Conservation (phyloP, 345 rosid species). For the Salix suchowensis region DNA sequence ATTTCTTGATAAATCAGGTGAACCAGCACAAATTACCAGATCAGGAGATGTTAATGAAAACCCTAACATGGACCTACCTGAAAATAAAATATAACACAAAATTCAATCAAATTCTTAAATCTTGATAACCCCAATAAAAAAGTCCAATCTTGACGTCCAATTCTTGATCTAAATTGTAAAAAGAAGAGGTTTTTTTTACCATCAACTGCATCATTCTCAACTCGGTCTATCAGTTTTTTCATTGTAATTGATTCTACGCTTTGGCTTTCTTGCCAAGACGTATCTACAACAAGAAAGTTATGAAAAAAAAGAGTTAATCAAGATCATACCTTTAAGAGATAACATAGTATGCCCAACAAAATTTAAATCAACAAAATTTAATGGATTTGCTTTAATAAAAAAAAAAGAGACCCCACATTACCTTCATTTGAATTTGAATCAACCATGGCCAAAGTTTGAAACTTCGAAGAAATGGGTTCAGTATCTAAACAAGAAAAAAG, state of each 20-base stretch:
- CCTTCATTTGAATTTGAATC: not conserved
- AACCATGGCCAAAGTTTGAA: not conserved
- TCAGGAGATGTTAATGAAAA: slow-evolving; percentile 68
- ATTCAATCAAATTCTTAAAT: not conserved
- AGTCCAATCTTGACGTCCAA: not conserved
- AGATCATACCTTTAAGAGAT: too few species aligned
- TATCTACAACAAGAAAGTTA: not conserved
- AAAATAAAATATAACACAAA: slow-evolving; percentile 8
- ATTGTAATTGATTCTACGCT: slow-evolving; percentile 3
- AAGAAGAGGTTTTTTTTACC: slow-evolving; percentile 8
- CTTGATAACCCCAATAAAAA: not conserved
- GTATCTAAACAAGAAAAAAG: not conserved
- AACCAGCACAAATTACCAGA: slow-evolving; percentile 64
- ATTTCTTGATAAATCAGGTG: slow-evolving; percentile 54
- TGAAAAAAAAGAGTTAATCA: not conserved
- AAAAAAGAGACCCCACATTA: not conserved
- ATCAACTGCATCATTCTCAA: slow-evolving; percentile 9
- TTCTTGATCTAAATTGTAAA: not conserved
- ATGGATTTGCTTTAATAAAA: too few species aligned
- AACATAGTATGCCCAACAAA: too few species aligned
- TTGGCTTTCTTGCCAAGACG: slow-evolving; percentile 4
- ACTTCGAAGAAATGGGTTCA: not conserved
- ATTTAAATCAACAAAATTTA: not conserved
- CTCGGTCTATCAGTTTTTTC: slow-evolving; percentile 1
- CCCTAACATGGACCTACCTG: slow-evolving; percentile 61